Base-by-base conservation (phyloP, 768 basidiomycete genomes). In the Mrakia hoshinonis region DNA sequence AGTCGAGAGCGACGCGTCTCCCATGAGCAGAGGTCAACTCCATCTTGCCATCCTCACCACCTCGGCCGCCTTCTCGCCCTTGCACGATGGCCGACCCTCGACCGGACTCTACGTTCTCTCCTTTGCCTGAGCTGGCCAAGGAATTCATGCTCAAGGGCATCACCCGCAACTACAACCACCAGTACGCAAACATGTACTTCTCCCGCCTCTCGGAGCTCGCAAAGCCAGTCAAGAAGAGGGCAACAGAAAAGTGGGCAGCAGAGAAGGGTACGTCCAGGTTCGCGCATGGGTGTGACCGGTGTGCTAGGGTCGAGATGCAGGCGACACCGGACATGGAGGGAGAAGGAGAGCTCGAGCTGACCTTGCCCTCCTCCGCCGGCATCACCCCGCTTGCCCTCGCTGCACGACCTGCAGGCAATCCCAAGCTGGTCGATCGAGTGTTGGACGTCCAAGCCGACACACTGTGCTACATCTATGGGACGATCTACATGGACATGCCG, bases 401-500 rank as follows among this genome's bases (percentile, higher is more conserved):
- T 43, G 20, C 39, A 62, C 76, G 13, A 22, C 55, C 15, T 43
- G 38, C 47, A 91, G 90, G 87, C 11, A 82, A 84, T 13, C 91
- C 92, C 0, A 77, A 83, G 13, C 83, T 87, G 38, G 85, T 94
- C n/a, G 83, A 87, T 7, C 84, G 91, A 38, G 89, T 95, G 2
- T 85, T 96, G 4, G 95, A 98, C 70, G 88, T 98, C 10, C 81
- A 87, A 58, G 90, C 91, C 75, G 88, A 89, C 0, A 83, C 89
- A 76, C 82, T 95, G 68, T 96, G 92, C 79, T 97, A 89, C 79
- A 85, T 98, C 73, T 82, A 96, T 67, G 96, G 96, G 4, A 99
- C 96, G 0, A 87, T 97, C 7, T 99, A 97, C 79, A 89, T 98
- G 87, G 93, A 99, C 73, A 99, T 99, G 96, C 91, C 93, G 11